Evolutionary conservation across 768 basidiomycete genomes (phyloP).

Genomic region (Phlegmacium glaucopus): DNA sequence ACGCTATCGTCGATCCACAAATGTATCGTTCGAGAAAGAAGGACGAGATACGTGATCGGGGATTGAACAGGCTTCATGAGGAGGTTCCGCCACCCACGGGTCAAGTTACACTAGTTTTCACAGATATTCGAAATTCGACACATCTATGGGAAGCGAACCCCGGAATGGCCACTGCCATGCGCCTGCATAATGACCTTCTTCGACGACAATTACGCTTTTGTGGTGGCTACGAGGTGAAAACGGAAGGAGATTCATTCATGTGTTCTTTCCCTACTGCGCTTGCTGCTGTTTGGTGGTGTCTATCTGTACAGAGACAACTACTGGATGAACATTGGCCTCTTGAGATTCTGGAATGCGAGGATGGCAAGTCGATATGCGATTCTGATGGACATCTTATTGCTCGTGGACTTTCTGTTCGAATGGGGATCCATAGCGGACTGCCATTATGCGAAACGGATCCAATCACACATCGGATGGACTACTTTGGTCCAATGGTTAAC

Average conservation of each 20-base stretch:
- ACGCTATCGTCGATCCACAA: constrained; percentile 39
- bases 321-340: constrained; percentile 85
- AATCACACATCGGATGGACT: constrained; percentile 94
- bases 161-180: constrained; percentile 93
- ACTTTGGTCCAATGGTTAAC: constrained; percentile 96
- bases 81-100: constrained; percentile 87
- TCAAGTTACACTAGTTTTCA: constrained; percentile 91
- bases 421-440: constrained; percentile 93
- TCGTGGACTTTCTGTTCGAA: constrained; percentile 89
- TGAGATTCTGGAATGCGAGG: constrained; percentile 90
- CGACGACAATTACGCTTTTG: constrained; percentile 84
- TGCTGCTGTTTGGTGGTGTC: constrained; percentile 85
- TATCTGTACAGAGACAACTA: constrained; percentile 81
- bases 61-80: constrained; percentile 59
- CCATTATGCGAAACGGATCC: constrained; percentile 92
- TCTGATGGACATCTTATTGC: constrained; percentile 64
- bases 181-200: constrained; percentile 82
- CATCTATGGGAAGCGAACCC: constrained; percentile 94
- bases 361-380: constrained; percentile 80
- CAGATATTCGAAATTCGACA: constrained; percentile 96
- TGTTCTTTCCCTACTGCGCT: constrained; percentile 91
- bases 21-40: constrained; percentile 31
- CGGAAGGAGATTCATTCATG: constrained; percentile 99
- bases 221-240: constrained; percentile 98
- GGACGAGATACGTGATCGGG: constrained; percentile 54